Evolutionary conservation across 108 stramenopile genomes (phyloP), one percentile per base, ranked within the genome.

Genomic region (Conticribra guillardii): DNA sequence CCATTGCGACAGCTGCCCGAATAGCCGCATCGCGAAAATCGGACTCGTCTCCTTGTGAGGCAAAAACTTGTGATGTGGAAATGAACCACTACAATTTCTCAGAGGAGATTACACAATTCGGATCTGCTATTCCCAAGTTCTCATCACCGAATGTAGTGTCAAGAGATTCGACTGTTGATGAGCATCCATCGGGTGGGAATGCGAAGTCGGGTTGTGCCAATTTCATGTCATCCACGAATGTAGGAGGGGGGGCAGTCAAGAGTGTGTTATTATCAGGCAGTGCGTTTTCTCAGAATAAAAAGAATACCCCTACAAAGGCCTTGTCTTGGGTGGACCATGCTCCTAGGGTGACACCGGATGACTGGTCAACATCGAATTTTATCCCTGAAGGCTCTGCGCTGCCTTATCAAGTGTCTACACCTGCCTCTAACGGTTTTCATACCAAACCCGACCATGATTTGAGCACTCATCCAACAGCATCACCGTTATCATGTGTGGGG

Each of bases 1-100:
- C 63, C 26, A 79, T 64, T 58, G 79, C 79, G 34, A 71, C 74
- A 15, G 74, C 74, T 24, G 74, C 66, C 0, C 37, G 67, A 3
- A 67, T 76, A 15, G 63, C 79, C 33, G 66, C 66, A 7, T 24
- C 54, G 5, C 37, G 37, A 41, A 41, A 11, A 41, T 5, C 5
- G 8, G 37, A 11, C 37, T 41, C 11, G 5, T 41, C 37, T n/a
- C n/a, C n/a, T n/a, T n/a, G n/a, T n/a, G n/a, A n/a, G n/a, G n/a
- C n/a, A n/a, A n/a, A n/a, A n/a, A n/a, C n/a, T n/a, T n/a, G n/a
- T n/a, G n/a, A n/a, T n/a, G 37, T 11, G 37, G 37, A 41, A 9
- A 41, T 11, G 37, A 41, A 41, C 11, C 37, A 11, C 8, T 41
- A 41, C 11, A 41, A 41, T 41, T 41, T 41, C 37, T 41, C 37